phyloP scores from a whole-genome alignment of 306 rosid species.

The Prosopis cineraria region DNA sequence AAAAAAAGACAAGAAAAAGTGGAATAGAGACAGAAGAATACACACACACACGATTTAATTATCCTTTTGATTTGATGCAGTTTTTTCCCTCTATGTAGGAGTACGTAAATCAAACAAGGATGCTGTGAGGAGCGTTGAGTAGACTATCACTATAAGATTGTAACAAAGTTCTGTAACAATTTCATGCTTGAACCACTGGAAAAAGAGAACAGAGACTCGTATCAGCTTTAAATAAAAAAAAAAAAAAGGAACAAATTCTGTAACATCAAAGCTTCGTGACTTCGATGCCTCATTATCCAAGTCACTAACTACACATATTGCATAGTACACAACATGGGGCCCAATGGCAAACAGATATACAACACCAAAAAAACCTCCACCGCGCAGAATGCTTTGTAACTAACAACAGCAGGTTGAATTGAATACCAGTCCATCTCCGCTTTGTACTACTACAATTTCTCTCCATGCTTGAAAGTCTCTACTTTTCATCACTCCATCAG shows the following conservation, averaged over 20 bases:
- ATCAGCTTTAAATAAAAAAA: not conserved
- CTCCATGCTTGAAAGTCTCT: slow-evolving; percentile 24
- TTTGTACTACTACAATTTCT: slow-evolving; percentile 17
- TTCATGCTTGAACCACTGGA: not conserved
- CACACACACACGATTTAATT: too few relatives aligned
- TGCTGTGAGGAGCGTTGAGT: not conserved
- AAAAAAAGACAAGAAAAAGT: too few relatives aligned
- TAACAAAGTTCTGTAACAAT: slow-evolving; percentile 9
- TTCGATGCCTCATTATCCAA: slow-evolving; percentile 4
- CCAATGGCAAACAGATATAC: slow-evolving; percentile 20
- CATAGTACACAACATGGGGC: slow-evolving; percentile 1
- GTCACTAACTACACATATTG: slow-evolving; percentile 17
- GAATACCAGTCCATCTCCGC: not conserved
- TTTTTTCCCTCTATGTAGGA: not conserved
- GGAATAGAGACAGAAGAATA: too few relatives aligned
- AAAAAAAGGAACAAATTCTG: slow-evolving; percentile 1
- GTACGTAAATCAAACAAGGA: not conserved
- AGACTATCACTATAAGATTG: not conserved
- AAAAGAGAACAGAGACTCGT: not conserved
- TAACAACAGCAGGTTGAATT: slow-evolving; percentile 12
- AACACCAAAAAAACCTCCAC: not conserved
- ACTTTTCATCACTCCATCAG: slow-evolving; percentile 40
- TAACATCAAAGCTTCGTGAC: slow-evolving; percentile 17
- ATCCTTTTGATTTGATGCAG: too few relatives aligned
- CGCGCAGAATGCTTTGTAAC: not conserved